A percentile compares a stretch with the other conserved stretches of the same genome.
Conservation (phyloP, 2,329 filamentous ascomycete genomes). For the Microcera coccophila region DNA sequence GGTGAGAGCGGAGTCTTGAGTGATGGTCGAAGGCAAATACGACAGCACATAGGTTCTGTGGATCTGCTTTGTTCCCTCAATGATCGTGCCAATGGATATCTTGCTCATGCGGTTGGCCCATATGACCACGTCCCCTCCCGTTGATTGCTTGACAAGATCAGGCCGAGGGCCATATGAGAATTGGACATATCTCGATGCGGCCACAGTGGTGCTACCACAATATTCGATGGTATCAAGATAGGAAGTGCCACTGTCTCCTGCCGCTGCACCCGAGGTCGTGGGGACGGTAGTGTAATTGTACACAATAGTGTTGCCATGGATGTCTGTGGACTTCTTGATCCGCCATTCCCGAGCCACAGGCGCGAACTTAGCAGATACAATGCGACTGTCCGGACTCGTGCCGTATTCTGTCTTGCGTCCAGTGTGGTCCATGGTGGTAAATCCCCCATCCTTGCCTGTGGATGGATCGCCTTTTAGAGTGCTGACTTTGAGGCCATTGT, state of each 20-base stretch:
- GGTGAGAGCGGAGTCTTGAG: too few species aligned
- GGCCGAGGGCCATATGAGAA: too few species aligned
- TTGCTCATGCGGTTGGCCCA: too few species aligned
- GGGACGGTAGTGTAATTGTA: slow-evolving; percentile 1
- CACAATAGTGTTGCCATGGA: slow-evolving; percentile 2
- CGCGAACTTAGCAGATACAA: background rate
- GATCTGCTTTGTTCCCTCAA: too few species aligned
- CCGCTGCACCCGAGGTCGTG: background rate
- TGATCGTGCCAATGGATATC: too few species aligned
- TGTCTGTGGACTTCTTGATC: slow-evolving; percentile 2
- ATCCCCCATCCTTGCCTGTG: too few species aligned
- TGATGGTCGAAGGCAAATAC: too few species aligned
- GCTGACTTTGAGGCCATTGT: background rate
- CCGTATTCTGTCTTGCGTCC: slow-evolving; percentile 1
- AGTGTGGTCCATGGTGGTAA: background rate
- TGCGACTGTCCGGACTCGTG: slow-evolving; percentile 1
- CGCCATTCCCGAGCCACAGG: slow-evolving; percentile 5
- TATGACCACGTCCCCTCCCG: too few species aligned
- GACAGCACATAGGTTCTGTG: too few species aligned
- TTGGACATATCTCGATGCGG: too few species aligned
- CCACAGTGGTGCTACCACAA: too few species aligned
- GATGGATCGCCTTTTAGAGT: background rate
- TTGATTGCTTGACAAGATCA: too few species aligned
- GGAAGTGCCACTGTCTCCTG: background rate
- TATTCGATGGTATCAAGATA: slow-evolving; percentile 1